phyloP scores from a whole-genome alignment of 106 monocot genomes.

The Alisma plantagoaquatica region DNA sequence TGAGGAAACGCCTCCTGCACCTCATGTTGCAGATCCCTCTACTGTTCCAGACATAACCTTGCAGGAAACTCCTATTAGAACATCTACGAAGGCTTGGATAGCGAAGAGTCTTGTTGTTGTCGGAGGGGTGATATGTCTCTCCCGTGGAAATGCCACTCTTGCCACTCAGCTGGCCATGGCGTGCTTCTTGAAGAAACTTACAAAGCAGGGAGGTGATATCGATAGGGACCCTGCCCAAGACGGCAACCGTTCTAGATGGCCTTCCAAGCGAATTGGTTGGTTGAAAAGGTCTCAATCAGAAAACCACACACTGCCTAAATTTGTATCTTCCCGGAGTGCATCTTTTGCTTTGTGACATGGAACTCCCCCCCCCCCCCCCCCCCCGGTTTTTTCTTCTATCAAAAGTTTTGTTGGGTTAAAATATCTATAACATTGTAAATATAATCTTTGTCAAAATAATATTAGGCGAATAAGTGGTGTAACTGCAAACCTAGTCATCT shows the following conservation, averaged over 20 bases:
- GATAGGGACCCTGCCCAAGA: too few species aligned
- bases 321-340: too few species aligned
- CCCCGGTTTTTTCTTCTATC: too few species aligned
- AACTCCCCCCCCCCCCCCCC: too few species aligned
- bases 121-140: conserved; percentile 69
- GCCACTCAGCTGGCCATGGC: conserved; percentile 71
- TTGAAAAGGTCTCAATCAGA: background rate
- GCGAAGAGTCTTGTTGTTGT: conserved; percentile 64
- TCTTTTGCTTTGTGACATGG: too few species aligned
- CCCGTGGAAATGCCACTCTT: conserved; percentile 48
- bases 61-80: conserved; percentile 5
- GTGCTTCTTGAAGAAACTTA: conserved; percentile 71
- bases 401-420: too few species aligned
- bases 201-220: conserved; percentile 27
- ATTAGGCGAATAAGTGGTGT: too few species aligned
- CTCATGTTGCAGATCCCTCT: too few species aligned
- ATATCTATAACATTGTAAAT: too few species aligned
- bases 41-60: background rate
- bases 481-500: too few species aligned
- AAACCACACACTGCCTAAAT: too few species aligned
- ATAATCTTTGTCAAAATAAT: too few species aligned
- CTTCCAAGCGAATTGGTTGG: background rate
- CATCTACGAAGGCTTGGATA: conserved; percentile 47
- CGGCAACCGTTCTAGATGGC: background rate
- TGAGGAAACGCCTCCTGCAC: background rate